Percentiles rank a stretch among this genome's conserved stretches.
These are phyloP conservation scores for Thermoascus crustaceus DNA, from an alignment of 2,329 filamentous ascomycete species.

Conservation along the genomic window DNA sequence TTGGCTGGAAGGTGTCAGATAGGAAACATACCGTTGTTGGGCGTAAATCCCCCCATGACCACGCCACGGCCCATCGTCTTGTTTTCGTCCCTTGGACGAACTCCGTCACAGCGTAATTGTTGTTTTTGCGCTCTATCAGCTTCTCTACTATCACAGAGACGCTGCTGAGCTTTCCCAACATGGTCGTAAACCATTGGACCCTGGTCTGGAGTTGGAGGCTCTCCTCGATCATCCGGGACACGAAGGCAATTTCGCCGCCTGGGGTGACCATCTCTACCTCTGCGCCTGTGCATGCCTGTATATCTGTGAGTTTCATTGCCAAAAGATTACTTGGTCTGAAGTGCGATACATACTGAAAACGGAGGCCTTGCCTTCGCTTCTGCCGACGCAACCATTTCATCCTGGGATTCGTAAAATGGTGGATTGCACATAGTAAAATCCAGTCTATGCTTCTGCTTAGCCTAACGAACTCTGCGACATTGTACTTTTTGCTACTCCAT, in stretches of 20 bases:
- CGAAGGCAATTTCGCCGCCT: conserved; percentile 72
- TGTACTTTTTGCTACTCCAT: conserved; percentile 1
- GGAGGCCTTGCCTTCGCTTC: conserved; percentile 59
- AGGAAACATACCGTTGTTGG: conserved; percentile 45
- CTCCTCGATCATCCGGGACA: conserved; percentile 61
- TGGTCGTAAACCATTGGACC: conserved; percentile 82
- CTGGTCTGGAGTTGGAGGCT: conserved; percentile 51
- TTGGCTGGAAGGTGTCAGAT: neutral
- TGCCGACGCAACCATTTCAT: conserved; percentile 60
- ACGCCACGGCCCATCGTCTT: conserved; percentile 76
- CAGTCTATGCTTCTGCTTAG: conserved; percentile 39
- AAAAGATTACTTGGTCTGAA: neutral
- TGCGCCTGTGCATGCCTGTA: conserved; percentile 59
- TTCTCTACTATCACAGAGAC: conserved; percentile 54
- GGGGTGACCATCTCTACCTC: conserved; percentile 75
- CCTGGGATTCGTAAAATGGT: conserved; percentile 74
- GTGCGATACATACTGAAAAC: conserved; percentile 49
- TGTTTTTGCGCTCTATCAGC: conserved; percentile 48
- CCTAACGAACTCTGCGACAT: conserved; percentile 4
- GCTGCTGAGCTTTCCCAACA: conserved; percentile 77
- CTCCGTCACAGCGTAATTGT: conserved; percentile 75
- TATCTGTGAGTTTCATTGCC: neutral
- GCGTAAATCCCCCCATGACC: conserved; percentile 67
- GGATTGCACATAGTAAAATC: conserved; percentile 93
- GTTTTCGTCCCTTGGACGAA: conserved; percentile 73